Conservation (phyloP, 192 early-diverging fungal genomes). For the Podila verticillata region DNA sequence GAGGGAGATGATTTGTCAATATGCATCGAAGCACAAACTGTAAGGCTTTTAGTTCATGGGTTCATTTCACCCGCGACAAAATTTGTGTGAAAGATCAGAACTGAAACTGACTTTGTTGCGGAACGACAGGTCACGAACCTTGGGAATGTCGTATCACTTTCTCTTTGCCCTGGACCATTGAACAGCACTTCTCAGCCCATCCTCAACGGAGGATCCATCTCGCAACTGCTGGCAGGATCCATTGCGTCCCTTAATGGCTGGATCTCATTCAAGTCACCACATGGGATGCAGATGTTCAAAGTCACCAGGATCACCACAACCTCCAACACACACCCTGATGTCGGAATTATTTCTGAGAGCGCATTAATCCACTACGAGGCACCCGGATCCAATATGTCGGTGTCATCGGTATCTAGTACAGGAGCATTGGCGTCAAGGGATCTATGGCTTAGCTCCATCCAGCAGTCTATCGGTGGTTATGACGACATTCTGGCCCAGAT, state of each 20-base stretch:
- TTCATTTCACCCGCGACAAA: neutral
- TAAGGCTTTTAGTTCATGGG: neutral
- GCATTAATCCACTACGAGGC: constrained; percentile 3
- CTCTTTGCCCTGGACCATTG: neutral
- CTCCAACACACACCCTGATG: neutral
- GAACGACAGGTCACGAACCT: constrained; percentile 16
- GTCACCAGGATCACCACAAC: constrained; percentile 16
- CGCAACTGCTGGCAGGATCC: constrained; percentile 28
- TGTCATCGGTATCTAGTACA: neutral
- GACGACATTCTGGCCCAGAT: constrained; percentile 43
- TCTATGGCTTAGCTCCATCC: constrained; percentile 15
- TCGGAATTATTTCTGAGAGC: constrained; percentile 26
- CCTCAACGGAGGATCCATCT: constrained; percentile 12
- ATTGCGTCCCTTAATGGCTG: constrained; percentile 22
- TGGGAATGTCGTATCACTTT: constrained; percentile 16
- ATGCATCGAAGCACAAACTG: neutral
- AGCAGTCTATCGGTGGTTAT: constrained; percentile 39
- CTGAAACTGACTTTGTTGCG: neutral
- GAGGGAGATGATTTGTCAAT: neutral
- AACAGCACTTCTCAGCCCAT: neutral
- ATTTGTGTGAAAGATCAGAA: neutral
- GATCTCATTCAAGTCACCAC: constrained; percentile 25
- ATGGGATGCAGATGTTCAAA: constrained; percentile 22
- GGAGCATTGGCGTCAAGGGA: constrained; percentile 2
- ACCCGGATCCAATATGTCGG: neutral